Evolutionary conservation across 805 yeast species (phyloP), one percentile per base, ranked within the genome.

Genomic region (Starmera pachycereana): DNA sequence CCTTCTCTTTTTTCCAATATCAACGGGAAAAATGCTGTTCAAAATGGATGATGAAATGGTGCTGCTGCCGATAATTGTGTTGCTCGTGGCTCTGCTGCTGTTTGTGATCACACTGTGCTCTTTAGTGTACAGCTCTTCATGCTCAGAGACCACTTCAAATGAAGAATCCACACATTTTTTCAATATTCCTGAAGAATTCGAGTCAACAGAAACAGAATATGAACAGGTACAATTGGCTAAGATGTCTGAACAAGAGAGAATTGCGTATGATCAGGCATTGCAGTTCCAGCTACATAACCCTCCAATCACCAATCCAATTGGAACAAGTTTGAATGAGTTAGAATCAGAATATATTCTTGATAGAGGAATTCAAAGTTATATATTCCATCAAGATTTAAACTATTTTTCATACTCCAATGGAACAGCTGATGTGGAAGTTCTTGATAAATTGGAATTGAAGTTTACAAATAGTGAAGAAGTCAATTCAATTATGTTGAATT

Each of bases 171-270:
- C 27, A 4, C 27, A 22, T 22, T 45, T 46, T 18, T 54, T 54
- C 45, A 70, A 69, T 12, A 56, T 63, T 18, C 80, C 84, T 1
- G 83, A 79, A 18, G 68, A 72, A 37, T 68, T 74, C 45, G 87
- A 78, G 47, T 89, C 77, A 33, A 65, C 74, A 33, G 81, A 76
- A 49, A 83, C 79, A 80, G 74, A 78, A 42, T 87, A 85, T 60
- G 71, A 63, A 32, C 61, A 58, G 31, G 60, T 57, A 14, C 61
- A 64, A 40, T 65, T 72, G n/a, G 72, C 75, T 2, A 16, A 34
- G 32, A 6, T 38, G 31, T 10, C 18, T 31, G 14, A 31, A 14
- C 6, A 32, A 16, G 19, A 33, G 13, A 22, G 12, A 31, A 13
- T 12, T 12, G 18, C 8, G 5, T 33, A 33, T n/a, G 13, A 12